A percentile compares a stretch with the other conserved stretches of the same genome.
Evolutionary conservation across 352 stramenopile genomes (phyloP).

Genomic region (Peronospora belbahrii): DNA sequence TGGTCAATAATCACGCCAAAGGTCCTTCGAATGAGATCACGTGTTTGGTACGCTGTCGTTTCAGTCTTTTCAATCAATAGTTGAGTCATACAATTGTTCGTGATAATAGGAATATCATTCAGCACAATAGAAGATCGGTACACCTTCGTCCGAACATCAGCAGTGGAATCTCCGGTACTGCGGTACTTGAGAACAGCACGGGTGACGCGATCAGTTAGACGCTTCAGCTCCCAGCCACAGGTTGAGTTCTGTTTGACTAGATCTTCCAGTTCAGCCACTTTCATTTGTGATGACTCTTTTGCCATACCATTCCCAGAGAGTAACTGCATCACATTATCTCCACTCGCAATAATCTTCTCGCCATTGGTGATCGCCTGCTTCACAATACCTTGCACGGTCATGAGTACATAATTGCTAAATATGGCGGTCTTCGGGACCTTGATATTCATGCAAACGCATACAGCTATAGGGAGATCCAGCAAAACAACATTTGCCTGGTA

Average conservation of each 20-base stretch:
- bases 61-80: conserved; percentile 8
- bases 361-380: conserved; percentile 21
- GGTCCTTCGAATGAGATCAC: conserved; percentile 21
- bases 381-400: conserved; percentile 21
- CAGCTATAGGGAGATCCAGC: conserved; percentile 11
- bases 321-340: conserved; percentile 17
- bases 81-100: conserved; percentile 24
- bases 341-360: conserved; percentile 20
- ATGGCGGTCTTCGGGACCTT: conserved; percentile 1
- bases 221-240: conserved; percentile 21
- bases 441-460: conserved; percentile 9
- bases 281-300: conserved; percentile 2
- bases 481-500: conserved; percentile 23
- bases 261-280: conserved; percentile 17
- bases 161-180: not conserved
- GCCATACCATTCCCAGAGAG: conserved; percentile 6
- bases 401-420: conserved; percentile 1
- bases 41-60: conserved; percentile 13
- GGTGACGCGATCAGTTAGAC: conserved; percentile 17
- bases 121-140: conserved; percentile 24
- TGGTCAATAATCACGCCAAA: conserved; percentile 26
- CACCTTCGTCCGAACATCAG: conserved; percentile 18
- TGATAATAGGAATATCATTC: conserved; percentile 27
- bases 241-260: conserved; percentile 15
- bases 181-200: conserved; percentile 15